Evolutionary conservation across 306 rosid genomes (phyloP), one percentile per base, ranked within the genome.

Genomic region (Rosa multiflora): DNA sequence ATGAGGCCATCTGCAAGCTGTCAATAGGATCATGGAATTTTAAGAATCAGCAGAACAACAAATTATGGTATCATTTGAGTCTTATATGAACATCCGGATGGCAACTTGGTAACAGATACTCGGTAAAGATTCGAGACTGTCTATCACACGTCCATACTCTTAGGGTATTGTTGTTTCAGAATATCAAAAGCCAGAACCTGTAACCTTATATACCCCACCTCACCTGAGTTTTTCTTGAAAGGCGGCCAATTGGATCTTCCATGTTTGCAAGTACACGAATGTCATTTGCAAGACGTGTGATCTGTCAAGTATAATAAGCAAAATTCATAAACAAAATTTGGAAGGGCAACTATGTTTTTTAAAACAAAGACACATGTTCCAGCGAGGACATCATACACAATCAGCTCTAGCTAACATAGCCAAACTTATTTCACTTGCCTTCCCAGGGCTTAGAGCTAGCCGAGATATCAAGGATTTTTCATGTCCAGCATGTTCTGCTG

Each of bases 1-100:
- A 93, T 70, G 72, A 95, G 88, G 81, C 97, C 98, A 80, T 92
- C 99, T 78, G 96, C 92, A 79, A 95, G 83, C 99, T 95, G 90
- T 58, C 80, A 47, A 72, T 47, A 83, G 67, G 61, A 82, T 67
- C 61, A 83, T 75, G 63, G 77, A 10, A 52, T 21, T 79, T 80
- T 63, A 79, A 74, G 42, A 48, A 75, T 73, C 49, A 67, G 26
- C 70, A 40, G 3, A 53, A 64, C 29, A 53, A 77, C 66, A 49
- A 42, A 62, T 56, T 67, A 75, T 15, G 67, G 62, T 26, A 3
- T 20, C 20, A 18, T 77, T 29, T 64, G 69, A 23, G 3, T 56
- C n/a, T 73, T 82, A 81, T 83, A 85, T 61, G 23, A 53, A 17
- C 53, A 82, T 74, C n/a, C n/a, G n/a, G n/a, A n/a, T n/a, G n/a